Percentiles rank a stretch among this genome's conserved stretches.
phyloP scores from a whole-genome alignment of 73 alveolate species.

The Tetrahymena thermophila region DNA sequence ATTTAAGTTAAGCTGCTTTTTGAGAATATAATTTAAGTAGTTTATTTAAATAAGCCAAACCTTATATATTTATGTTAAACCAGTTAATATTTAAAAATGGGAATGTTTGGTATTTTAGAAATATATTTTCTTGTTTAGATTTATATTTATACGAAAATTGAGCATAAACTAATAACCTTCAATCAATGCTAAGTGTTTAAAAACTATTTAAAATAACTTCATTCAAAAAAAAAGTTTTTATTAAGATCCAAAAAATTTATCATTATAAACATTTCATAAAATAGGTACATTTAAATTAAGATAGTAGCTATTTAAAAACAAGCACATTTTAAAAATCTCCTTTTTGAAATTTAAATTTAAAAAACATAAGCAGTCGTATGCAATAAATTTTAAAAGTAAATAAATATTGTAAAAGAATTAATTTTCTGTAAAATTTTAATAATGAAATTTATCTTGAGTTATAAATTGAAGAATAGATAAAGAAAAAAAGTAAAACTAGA shows the following conservation, averaged over 20 bases:
- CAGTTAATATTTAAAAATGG: not conserved
- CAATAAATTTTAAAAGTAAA: not conserved
- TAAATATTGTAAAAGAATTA: no score
- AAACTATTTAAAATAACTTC: not conserved
- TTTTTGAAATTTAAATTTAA: not conserved
- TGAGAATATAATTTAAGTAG: not conserved
- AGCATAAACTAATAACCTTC: not conserved
- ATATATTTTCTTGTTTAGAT: not conserved
- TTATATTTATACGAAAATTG: no score
- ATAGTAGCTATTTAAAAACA: not conserved
- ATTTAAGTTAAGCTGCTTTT: not conserved
- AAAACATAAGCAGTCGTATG: not conserved
- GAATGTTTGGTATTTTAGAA: not conserved
- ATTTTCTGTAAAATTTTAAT: no score
- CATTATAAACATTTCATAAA: no score
- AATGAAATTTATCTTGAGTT: not conserved
- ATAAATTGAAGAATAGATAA: not conserved
- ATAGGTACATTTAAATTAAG: not conserved
- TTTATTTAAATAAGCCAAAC: no score
- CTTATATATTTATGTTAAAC: not conserved
- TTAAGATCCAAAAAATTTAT: not conserved
- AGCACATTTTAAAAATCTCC: not conserved
- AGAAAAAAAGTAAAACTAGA: not conserved
- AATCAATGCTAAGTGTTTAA: not conserved
- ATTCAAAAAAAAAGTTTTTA: no score